Evolutionary conservation across 768 basidiomycete genomes (phyloP).

Genomic region (Lactarius deliciosus): DNA sequence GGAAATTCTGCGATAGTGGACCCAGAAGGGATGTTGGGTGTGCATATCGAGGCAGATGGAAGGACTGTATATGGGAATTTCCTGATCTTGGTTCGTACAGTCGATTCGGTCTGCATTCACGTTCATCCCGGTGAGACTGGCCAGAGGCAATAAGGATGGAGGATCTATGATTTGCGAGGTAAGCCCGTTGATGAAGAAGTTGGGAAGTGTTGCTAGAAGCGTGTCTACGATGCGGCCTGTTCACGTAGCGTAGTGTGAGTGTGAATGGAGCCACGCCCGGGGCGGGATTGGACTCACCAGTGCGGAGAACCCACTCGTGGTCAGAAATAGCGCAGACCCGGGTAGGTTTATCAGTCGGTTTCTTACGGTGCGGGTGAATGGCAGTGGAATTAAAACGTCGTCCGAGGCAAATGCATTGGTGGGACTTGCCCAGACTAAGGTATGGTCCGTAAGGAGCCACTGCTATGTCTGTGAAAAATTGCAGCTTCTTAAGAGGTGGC

Average conservation of each 20-base stretch:
- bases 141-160: slow-evolving; percentile 27
- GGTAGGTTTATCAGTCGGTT: neutral
- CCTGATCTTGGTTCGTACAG: slow-evolving; percentile 43
- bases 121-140: slow-evolving; percentile 30
- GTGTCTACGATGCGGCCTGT: slow-evolving; percentile 71
- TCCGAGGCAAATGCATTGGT: neutral
- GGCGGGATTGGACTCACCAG: slow-evolving; percentile 46
- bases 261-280: neutral
- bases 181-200: slow-evolving; percentile 69
- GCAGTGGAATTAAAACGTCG: neutral
- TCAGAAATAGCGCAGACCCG: slow-evolving; percentile 48
- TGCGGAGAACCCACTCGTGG: slow-evolving; percentile 75
- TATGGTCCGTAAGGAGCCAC: neutral
- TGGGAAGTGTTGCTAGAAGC: slow-evolving; percentile 65
- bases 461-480: neutral
- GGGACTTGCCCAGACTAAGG: slow-evolving; percentile 3
- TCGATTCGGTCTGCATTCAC: slow-evolving; percentile 32
- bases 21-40: slow-evolving; percentile 64
- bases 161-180: slow-evolving; percentile 46
- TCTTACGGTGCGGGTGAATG: neutral
- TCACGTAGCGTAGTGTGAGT: neutral
- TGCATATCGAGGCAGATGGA: slow-evolving; percentile 62
- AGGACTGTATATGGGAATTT: slow-evolving; percentile 57
- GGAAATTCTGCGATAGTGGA: slow-evolving; percentile 67
- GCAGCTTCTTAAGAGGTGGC: neutral